Base-by-base conservation (phyloP, 129 eudicot genomes). In the Glebionis coronaria region DNA sequence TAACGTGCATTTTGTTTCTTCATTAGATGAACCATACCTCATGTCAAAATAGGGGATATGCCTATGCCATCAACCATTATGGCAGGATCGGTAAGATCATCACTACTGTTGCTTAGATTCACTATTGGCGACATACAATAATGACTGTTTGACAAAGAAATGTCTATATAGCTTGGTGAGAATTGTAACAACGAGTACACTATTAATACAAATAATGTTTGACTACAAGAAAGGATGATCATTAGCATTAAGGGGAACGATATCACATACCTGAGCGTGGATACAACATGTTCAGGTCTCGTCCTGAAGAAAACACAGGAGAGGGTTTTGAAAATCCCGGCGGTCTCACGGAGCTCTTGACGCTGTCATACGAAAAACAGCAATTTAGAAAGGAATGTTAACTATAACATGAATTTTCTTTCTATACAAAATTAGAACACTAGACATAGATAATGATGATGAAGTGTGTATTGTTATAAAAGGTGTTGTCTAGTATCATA, bases 281-380 rank as follows among this genome's bases (percentile, higher is more conserved):
- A 67, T 74, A 56, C 42, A 76, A 19, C 53, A 63, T 45, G 76
- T 55, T 80, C 71, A 23, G 59, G 54, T 63, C 76, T 79, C 61
- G 73, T 81, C 53, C 27, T 31, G n/a, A n/a, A n/a, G n/a, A n/a
- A n/a, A n/a, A n/a, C n/a, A n/a, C n/a, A 81, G 23, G 44, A 81
- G 65, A 69, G 90, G 35, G 87, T 35, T 77, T 81, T 9, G 85
- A 45, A 69, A 83, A 84, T 45, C 95, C 90, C n/a, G 82, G 86
- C 35, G 85, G 95, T 64, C 73, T 72, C 68, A 71, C 57, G 64
- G 83, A 63, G 81, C 67, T 73, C 79, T 79, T 52, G 75, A 65
- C 27, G 57, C 89, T 87, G 77, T 56, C 52, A 54, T 29, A 51
- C 9, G 20, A 51, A 76, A 67, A 25, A 19, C 4, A 44, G 5